Conservation (phyloP, 1,284 basidiomycete genomes). For the Hypsizygus ulmarius region DNA sequence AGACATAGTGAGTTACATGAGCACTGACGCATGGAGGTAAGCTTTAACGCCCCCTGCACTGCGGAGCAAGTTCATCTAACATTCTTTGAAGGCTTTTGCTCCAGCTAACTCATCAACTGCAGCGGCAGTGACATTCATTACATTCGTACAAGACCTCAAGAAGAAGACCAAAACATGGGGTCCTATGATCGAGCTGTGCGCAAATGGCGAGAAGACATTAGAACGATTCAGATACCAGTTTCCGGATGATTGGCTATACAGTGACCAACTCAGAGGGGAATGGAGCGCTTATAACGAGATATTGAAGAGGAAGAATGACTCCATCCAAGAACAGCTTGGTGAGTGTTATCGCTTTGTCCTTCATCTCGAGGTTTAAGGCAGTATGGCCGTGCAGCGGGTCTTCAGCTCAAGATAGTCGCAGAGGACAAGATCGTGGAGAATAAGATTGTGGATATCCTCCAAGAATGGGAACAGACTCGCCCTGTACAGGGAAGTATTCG, state of each 20-base stretch:
- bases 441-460: slow-evolving; percentile 67
- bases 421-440: slow-evolving; percentile 98
- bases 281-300: slow-evolving; percentile 99
- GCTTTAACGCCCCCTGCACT: slow-evolving; percentile 8
- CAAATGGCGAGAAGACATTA: slow-evolving; percentile 92
- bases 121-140: slow-evolving; percentile 97
- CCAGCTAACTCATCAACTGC: slow-evolving; percentile 82
- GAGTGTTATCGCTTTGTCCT: slow-evolving; percentile 22
- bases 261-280: slow-evolving; percentile 95
- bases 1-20: not conserved
- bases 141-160: slow-evolving; percentile 98
- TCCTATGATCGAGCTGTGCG: slow-evolving; percentile 95
- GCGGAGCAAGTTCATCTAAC: slow-evolving; percentile 9
- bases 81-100: slow-evolving; percentile 49
- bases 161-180: slow-evolving; percentile 95
- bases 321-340: slow-evolving; percentile 97
- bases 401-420: slow-evolving; percentile 98
- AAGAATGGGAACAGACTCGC: slow-evolving; percentile 94
- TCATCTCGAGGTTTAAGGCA: slow-evolving; percentile 3
- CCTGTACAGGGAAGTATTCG: slow-evolving; percentile 96
- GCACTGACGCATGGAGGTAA: slow-evolving; percentile 46
- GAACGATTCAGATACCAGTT: slow-evolving; percentile 97
- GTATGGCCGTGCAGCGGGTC: slow-evolving; percentile 59
- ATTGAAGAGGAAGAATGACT: slow-evolving; percentile 95
- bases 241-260: slow-evolving; percentile 96